Evolutionary conservation across 208 protist genomes (phyloP).

Genomic region (Leptomonas seymouri): DNA sequence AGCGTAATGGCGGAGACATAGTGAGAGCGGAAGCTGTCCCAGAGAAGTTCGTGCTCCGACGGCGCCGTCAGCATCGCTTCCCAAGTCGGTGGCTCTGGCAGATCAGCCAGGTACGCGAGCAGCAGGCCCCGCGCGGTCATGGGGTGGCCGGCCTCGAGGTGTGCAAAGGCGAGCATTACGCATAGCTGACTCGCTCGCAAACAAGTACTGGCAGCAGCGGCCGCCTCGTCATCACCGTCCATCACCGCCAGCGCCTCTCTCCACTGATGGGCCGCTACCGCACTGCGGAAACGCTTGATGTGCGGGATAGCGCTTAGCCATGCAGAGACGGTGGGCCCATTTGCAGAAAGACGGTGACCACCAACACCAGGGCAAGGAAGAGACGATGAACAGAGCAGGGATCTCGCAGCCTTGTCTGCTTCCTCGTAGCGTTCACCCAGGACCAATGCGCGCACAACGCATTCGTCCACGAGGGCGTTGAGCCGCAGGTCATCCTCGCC

Average conservation of each 20-base stretch:
- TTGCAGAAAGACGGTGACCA: neutral
- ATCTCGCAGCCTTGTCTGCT: conserved; percentile 25
- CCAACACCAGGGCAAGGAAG: neutral
- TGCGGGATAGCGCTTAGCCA: conserved; percentile 6
- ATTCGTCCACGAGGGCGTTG: conserved; percentile 3
- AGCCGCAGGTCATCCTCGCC: neutral
- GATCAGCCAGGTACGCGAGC: conserved; percentile 68
- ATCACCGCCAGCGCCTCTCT: conserved; percentile 24
- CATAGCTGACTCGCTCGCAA: conserved; percentile 53
- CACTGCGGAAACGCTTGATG: conserved; percentile 47
- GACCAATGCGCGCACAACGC: conserved; percentile 39
- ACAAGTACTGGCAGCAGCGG: neutral
- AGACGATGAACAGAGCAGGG: neutral
- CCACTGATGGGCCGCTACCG: conserved; percentile 45
- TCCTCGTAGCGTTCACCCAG: conserved; percentile 63
- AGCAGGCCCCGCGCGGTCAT: conserved; percentile 59
- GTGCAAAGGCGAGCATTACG: conserved; percentile 58
- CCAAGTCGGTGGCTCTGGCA: conserved; percentile 41
- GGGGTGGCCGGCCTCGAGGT: conserved; percentile 53
- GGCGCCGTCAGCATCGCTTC: neutral
- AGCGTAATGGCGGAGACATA: conserved; percentile 69
- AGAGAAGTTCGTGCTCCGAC: conserved; percentile 33
- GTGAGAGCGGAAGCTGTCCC: conserved; percentile 53
- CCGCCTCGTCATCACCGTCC: neutral
- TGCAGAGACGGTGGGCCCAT: neutral